A percentile compares a stretch with the other conserved stretches of the same genome.
Conservation (phyloP, 1,284 basidiomycete species). For the Pyrrhoderma lamaoense region DNA sequence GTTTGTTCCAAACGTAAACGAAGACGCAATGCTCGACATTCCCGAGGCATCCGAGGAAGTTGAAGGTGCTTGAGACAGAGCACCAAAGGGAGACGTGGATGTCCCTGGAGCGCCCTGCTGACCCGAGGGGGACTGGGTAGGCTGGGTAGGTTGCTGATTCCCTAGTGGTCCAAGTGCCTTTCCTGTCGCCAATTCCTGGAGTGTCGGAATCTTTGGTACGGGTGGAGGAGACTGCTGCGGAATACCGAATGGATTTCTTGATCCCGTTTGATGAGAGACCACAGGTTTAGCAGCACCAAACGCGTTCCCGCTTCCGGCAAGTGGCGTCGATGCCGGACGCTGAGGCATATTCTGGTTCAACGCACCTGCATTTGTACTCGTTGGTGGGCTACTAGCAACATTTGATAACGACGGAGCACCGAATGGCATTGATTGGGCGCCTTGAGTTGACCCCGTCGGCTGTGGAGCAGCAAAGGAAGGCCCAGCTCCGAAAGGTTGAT, state of each 20-base stretch:
- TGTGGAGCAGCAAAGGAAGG: conserved; percentile 21
- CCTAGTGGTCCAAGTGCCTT: conserved; percentile 20
- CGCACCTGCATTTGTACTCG: background rate
- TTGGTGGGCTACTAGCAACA: conserved; percentile 1
- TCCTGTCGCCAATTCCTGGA: conserved; percentile 73
- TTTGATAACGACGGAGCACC: conserved; percentile 3
- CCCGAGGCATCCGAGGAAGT: conserved; percentile 13
- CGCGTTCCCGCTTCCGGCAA: conserved; percentile 29
- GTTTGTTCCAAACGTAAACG: conserved; percentile 45
- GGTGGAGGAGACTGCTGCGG: conserved; percentile 53
- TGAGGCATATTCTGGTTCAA: conserved; percentile 30
- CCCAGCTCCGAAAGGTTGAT: conserved; percentile 9
- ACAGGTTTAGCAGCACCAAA: conserved; percentile 50
- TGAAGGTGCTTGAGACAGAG: conserved; percentile 7
- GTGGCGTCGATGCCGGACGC: conserved; percentile 65
- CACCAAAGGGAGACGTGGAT: conserved; percentile 1
- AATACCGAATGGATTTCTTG: conserved; percentile 90
- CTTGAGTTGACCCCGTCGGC: conserved; percentile 14
- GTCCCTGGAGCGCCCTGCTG: conserved; percentile 21
- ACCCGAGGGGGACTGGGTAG: conserved; percentile 27
- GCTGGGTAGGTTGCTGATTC: conserved; percentile 19
- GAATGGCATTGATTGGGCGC: background rate
- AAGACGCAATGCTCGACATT: conserved; percentile 64
- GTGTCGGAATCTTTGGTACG: conserved; percentile 67
- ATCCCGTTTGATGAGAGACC: conserved; percentile 88